Base-by-base conservation (phyloP, 2,329 filamentous ascomycete species). In the Helotiales sp. region DNA sequence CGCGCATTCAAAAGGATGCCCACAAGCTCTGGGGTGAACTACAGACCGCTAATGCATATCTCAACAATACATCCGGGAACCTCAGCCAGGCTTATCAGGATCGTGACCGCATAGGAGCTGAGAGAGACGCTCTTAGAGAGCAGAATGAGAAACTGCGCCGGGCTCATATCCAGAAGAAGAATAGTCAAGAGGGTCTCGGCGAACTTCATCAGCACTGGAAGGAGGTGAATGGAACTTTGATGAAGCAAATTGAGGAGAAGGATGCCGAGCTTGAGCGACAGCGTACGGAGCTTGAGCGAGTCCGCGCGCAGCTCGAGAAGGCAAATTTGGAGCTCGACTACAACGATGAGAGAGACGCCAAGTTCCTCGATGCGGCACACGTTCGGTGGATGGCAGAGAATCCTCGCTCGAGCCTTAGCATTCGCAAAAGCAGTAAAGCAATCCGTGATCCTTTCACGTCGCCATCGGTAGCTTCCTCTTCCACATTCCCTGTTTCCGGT, bases 311-410 rank as follows among this genome's bases (percentile, higher is more conserved):
- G 43, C 22, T 50, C 13, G 37, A 50, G 17, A 58, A 40, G 26
- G 22, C 8, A 28, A 30, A 54, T 64, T 49, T 22, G 22, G 26
- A 28, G 52, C 11, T 65, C 65, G 37, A 47, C 13, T 17, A 49
- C 50, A 24, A 32, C 47, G 11, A 43, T 26, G 49, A 57, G 64
- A 52, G 60, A 70, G 58, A 43, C 7, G 69, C 67, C 2, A 74
- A 74, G 61, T 63, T 71, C 15, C 67, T 69, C 4, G 32, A 57
- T 40, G 54, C 54, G 54, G 32, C 32, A 10, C 54, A 57, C 3
- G 32, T 57, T 15, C 32, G 74, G 4, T 76, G 74, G 74, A 45
- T 73, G 28, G 70, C 71, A 5, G 40, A 63, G 2, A 65, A 74
- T 32, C 69, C 70, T 0, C 47, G 45, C 6, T 69, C 71, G 3